phyloP scores from a whole-genome alignment of 2,329 filamentous ascomycete species.

The Fusarium sp. region DNA sequence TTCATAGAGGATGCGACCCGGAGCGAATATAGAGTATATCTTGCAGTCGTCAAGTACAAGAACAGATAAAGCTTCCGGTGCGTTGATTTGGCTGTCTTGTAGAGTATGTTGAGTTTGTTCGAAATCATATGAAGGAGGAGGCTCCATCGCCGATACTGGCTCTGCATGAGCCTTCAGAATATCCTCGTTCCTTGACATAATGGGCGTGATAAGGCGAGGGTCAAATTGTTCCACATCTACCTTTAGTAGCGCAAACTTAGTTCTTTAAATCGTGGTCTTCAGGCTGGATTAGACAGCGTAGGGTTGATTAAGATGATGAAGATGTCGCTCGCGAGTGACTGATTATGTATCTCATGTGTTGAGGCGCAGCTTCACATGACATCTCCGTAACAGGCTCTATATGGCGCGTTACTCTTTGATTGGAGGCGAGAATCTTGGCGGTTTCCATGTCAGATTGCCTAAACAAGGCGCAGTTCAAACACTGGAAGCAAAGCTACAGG shows the following conservation, averaged over 20 bases:
- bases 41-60: slow-evolving; percentile 41
- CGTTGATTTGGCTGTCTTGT: slow-evolving; percentile 1
- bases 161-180: neutral
- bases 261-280: neutral
- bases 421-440: slow-evolving; percentile 15
- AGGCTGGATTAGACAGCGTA: neutral
- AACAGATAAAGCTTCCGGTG: slow-evolving; percentile 30
- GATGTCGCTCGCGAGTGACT: neutral
- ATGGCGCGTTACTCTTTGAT: neutral
- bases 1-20: slow-evolving; percentile 43
- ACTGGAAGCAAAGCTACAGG: neutral
- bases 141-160: neutral
- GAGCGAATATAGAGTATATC: slow-evolving; percentile 41
- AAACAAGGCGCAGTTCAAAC: neutral
- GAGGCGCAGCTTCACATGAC: slow-evolving; percentile 23
- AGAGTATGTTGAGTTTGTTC: neutral
- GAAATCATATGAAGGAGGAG: slow-evolving; percentile 20
- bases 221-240: too few species aligned
- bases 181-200: neutral
- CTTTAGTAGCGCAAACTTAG: neutral
- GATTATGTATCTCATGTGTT: neutral
- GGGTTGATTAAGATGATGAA: too few species aligned
- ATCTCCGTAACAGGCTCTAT: neutral
- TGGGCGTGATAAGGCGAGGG: neutral
- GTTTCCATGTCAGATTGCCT: neutral